A percentile compares a stretch with the other conserved stretches of the same genome.
Evolutionary conservation across 108 stramenopile species (phyloP).

Genomic region (Skeletonema grethae): DNA sequence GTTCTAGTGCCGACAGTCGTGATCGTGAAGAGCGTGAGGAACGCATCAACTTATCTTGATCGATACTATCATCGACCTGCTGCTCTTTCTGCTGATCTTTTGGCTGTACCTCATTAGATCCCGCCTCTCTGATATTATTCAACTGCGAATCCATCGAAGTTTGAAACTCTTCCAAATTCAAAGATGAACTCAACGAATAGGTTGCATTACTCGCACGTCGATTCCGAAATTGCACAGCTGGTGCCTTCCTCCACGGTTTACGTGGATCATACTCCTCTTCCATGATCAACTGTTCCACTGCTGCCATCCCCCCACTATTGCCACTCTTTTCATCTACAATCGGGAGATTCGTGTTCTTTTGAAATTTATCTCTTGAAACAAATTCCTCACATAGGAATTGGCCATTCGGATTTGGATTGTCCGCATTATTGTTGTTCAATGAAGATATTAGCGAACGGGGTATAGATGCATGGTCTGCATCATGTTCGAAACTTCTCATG

Average conservation of each 20-base stretch:
- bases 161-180: not conserved
- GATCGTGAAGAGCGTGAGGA: not conserved
- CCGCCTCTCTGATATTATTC: not conserved
- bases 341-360: not conserved
- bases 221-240: not conserved
- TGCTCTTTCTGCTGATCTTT: not conserved
- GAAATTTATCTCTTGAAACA: not conserved
- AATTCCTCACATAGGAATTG: not conserved
- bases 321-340: not conserved
- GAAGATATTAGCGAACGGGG: not conserved
- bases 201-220: not conserved
- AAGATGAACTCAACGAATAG: not conserved
- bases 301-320: not conserved
- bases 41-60: not conserved
- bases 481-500: not conserved
- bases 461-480: not conserved
- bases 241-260: constrained; percentile 24
- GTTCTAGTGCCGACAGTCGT: not conserved
- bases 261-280: constrained; percentile 15
- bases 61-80: not conserved
- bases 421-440: constrained; percentile 1
- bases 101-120: not conserved
- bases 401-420: not conserved
- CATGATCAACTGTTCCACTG: not conserved
- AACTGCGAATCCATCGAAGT: not conserved